Evolutionary conservation across 805 yeast genomes (phyloP).

Genomic region (Pichia paraexigua): DNA sequence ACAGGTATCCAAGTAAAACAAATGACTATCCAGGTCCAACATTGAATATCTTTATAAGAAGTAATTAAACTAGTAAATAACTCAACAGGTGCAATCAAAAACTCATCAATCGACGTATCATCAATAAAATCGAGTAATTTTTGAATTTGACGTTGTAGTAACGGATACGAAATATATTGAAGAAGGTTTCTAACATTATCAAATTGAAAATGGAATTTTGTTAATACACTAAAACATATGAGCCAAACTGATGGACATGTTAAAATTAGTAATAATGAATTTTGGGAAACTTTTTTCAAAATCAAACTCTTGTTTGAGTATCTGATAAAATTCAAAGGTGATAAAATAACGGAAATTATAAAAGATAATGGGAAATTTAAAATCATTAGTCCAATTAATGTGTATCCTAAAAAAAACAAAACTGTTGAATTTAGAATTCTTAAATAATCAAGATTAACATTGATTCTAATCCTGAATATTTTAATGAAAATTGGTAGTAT

Average conservation of each 20-base stretch:
- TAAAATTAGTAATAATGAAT: slow-evolving; percentile 19
- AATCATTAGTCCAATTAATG: slow-evolving; percentile 65
- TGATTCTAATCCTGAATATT: not conserved
- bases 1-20: slow-evolving; percentile 75
- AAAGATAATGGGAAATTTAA: slow-evolving; percentile 81
- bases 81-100: slow-evolving; percentile 29
- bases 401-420: slow-evolving; percentile 56
- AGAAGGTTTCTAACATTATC: slow-evolving; percentile 25
- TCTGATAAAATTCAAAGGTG: slow-evolving; percentile 65
- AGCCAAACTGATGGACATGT: slow-evolving; percentile 29
- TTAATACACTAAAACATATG: slow-evolving; percentile 20
- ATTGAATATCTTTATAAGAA: slow-evolving; percentile 61
- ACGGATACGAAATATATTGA: slow-evolving; percentile 21
- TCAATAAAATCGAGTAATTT: slow-evolving; percentile 12
- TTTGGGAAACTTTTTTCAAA: slow-evolving; percentile 9
- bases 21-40: slow-evolving; percentile 81
- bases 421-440: slow-evolving; percentile 22
- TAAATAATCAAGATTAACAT: slow-evolving; percentile 16
- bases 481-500: slow-evolving; percentile 5
- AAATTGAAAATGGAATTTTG: slow-evolving; percentile 19
- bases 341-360: slow-evolving; percentile 55
- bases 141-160: slow-evolving; percentile 16
- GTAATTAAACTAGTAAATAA: slow-evolving; percentile 46
- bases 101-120: slow-evolving; percentile 4
- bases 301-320: slow-evolving; percentile 19